These are phyloP conservation scores for Ustilago trichophora DNA, from an alignment of 1,284 basidiomycete genomes.

Conservation along the genomic window DNA sequence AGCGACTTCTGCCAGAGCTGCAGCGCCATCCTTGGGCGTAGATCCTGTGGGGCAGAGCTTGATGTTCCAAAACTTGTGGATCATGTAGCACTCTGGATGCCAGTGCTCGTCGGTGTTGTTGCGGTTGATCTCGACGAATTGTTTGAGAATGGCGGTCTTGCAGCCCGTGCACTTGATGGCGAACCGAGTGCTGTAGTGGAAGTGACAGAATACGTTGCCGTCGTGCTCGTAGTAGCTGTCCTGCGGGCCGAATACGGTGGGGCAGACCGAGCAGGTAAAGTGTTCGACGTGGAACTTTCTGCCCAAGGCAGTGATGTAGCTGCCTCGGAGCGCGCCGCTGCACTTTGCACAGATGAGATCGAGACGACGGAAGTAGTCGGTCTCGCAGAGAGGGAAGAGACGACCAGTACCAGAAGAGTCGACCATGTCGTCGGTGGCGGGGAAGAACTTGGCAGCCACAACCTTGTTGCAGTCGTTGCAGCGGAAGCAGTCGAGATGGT, in stretches of 20 bases:
- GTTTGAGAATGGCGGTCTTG: conserved; percentile 97
- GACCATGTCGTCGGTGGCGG: conserved; percentile 72
- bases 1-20: conserved; percentile 12
- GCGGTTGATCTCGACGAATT: conserved; percentile 99
- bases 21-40: conserved; percentile 52
- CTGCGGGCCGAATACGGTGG: conserved; percentile 94
- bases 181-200: conserved; percentile 97
- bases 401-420: conserved; percentile 71
- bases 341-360: conserved; percentile 97
- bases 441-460: conserved; percentile 98
- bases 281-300: conserved; percentile 99
- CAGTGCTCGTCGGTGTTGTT: conserved; percentile 98
- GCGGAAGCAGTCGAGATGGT: conserved; percentile 95
- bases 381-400: conserved; percentile 75
- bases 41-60: conserved; percentile 73
- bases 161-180: conserved; percentile 98
- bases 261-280: conserved; percentile 96
- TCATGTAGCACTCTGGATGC: conserved; percentile 99
- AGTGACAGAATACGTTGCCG: conserved; percentile 78
- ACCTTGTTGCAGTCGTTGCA: conserved; percentile 91
- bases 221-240: conserved; percentile 99
- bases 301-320: conserved; percentile 99
- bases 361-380: conserved; percentile 94
- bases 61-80: conserved; percentile 99
- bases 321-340: conserved; percentile 89